phyloP scores from a whole-genome alignment of 768 basidiomycete genomes.

The Suillus americanus region DNA sequence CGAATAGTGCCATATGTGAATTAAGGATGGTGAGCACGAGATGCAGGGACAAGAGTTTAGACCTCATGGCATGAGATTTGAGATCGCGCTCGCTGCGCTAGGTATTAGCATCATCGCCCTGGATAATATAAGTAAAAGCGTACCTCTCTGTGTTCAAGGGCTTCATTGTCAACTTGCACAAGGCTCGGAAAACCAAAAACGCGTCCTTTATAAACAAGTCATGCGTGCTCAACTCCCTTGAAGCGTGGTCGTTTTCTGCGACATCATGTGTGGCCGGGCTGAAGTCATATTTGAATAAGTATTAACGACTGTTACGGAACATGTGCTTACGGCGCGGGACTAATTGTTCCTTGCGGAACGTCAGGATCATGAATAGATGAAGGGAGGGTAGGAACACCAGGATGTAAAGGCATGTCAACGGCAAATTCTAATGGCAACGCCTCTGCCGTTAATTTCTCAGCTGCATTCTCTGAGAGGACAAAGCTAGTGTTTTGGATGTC shows the following conservation, averaged over 20 bases:
- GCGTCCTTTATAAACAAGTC: conserved; percentile 97
- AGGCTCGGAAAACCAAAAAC: conserved; percentile 93
- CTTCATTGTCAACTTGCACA: conserved; percentile 99
- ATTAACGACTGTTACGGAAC: neutral
- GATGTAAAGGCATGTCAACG: neutral
- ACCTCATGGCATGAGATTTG: conserved; percentile 96
- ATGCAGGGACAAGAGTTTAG: conserved; percentile 91
- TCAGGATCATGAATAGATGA: neutral
- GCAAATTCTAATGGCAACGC: neutral
- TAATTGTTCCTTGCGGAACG: neutral
- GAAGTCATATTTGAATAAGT: neutral
- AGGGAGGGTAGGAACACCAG: neutral
- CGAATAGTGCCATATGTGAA: conserved; percentile 87
- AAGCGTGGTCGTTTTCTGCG: conserved; percentile 20
- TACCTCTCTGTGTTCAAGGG: conserved; percentile 92
- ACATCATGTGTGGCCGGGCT: neutral
- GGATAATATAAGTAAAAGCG: conserved; percentile 15
- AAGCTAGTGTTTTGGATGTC: neutral
- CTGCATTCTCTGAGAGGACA: neutral
- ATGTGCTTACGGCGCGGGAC: neutral
- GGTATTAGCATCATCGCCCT: conserved; percentile 15
- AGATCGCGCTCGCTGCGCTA: conserved; percentile 82
- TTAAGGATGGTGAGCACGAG: conserved; percentile 90
- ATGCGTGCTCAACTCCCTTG: conserved; percentile 61
- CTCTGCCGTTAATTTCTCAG: neutral